Base-by-base conservation (phyloP, 305 asterid species). In the Coffea humblotiana region DNA sequence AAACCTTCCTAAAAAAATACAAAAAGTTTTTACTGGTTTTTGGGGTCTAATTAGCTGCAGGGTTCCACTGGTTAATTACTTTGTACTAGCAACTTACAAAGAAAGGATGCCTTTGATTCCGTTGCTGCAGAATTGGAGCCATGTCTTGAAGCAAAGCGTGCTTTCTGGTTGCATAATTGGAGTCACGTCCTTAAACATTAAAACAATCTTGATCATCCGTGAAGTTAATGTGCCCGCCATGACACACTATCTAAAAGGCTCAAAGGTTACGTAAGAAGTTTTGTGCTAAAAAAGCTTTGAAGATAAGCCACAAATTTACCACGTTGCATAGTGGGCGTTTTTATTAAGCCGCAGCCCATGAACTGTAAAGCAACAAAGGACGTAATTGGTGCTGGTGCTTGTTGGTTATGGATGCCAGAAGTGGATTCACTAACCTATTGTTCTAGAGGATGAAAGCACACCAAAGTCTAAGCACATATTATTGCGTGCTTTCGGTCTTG, bases 401-500 rank as follows among this genome's bases (percentile, higher is more conserved):
- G 1, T 65, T 74, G 51, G 29, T 74, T 35, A 68, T 74, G 83
- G 75, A 80, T 25, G 27, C 70, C 65, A 67, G 71, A 79, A 76
- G 72, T 83, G 83, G 78, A 79, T 76, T 78, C 78, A 71, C 77
- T 69, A 78, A 74, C 48, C 71, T 63, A 58, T 54, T 64, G 79
- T 71, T 71, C 58, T 78, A 74, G 77, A 75, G 81, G 85, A 74
- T 60, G 78, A 18, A 79, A 49, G 29, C 68, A 72, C 45, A 49
- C 32, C 29, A 27, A 49, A 66, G 48, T 47, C 63, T 32, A 45
- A 76, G 25, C 72, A 47, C 49, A 47, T 61, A 45, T 43, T 10
- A 58, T 1, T 9, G 8, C 16, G 23, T 45, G 15, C 60, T 16
- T 71, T 49, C 7, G 47, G n/a, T 47, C 29, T 52, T 37, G 6